Evolutionary conservation across 1,284 basidiomycete genomes (phyloP).

Genomic region (Pholiota adiposa): DNA sequence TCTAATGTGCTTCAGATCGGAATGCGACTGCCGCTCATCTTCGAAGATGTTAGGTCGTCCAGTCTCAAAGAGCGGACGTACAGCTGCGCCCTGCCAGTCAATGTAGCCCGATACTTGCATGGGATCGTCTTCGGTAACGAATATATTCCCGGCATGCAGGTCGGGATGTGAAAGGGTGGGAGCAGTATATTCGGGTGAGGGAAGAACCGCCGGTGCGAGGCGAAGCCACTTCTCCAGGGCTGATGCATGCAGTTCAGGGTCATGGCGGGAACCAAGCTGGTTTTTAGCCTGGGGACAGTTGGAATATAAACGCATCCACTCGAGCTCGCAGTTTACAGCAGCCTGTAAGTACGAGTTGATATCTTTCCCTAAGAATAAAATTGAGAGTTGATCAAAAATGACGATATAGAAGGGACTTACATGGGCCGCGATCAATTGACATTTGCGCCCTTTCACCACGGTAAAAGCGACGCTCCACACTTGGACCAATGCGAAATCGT

Average conservation of each 20-base stretch:
- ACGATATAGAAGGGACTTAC: neutral
- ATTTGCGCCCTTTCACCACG: constrained; percentile 6
- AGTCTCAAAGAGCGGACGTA: constrained; percentile 9
- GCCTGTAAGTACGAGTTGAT: constrained; percentile 8
- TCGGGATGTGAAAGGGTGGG: constrained; percentile 10
- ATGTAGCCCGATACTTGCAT: neutral
- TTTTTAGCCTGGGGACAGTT: neutral
- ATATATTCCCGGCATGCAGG: constrained; percentile 5
- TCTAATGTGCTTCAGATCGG: neutral
- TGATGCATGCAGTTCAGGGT: neutral
- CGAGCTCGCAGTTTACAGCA: constrained; percentile 8
- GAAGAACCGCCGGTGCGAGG: constrained; percentile 2
- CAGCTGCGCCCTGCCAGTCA: constrained; percentile 13
- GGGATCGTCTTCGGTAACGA: neutral
- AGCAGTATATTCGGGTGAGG: neutral
- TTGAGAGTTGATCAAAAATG: neutral
- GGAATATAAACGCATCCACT: constrained; percentile 4
- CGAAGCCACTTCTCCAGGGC: neutral
- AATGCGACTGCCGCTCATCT: neutral
- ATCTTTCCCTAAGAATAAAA: constrained; percentile 2
- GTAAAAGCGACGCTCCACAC: constrained; percentile 10
- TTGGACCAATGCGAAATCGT: constrained; percentile 14
- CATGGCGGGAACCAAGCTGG: neutral
- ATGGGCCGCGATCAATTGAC: constrained; percentile 13
- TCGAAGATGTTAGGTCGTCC: constrained; percentile 1